Base-by-base conservation (phyloP, 1,284 basidiomycete genomes). In the Fomes fomentarius region DNA sequence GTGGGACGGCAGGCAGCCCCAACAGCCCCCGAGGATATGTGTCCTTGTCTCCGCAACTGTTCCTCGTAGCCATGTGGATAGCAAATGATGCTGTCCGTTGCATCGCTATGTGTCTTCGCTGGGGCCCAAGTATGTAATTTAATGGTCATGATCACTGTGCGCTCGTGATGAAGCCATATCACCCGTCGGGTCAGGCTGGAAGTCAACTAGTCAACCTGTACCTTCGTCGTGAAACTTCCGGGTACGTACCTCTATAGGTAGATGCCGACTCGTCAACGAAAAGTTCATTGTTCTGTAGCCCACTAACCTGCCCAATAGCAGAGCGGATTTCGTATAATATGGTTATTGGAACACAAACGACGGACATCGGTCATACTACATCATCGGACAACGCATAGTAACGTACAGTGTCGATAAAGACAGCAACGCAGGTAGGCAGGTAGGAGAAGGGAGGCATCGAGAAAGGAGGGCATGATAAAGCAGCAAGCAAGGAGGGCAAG, bases 121-220 rank as follows among this genome's bases (percentile, higher is more conserved):
- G n/a, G n/a, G n/a, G n/a, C n/a, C 28, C 30, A n/a, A 21, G 39
- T 46, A 52, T 46, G 51, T 52, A 52, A 52, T 47, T 41, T 14
- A 24, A 21, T 52, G 51, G 31, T 47, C 34, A 52, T 52, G 37
- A 52, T 47, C 22, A 14, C n/a, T 22, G 30, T 40, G 43, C 35
- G 30, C 37, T 33, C 11, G 22, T 46, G 44, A 52, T 52, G 51
- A 11, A 25, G 21, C 28, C 15, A 25, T 26, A 45, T 47, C 50
- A 52, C 50, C 50, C 46, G n/a, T n/a, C n/a, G n/a, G n/a, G n/a
- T n/a, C n/a, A n/a, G n/a, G 43, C 17, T 25, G 30, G n/a, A 22
- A 10, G 35, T 10, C 14, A 24, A 24, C 31, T 28, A n/a, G n/a
- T 42, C 39, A 50, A 40, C 31, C 33, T 50, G 22, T 19, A 34